A percentile compares a stretch with the other conserved stretches of the same genome.
Evolutionary conservation across 75 land plant species (phyloP).

Genomic region (Ceratopteris richardii): DNA sequence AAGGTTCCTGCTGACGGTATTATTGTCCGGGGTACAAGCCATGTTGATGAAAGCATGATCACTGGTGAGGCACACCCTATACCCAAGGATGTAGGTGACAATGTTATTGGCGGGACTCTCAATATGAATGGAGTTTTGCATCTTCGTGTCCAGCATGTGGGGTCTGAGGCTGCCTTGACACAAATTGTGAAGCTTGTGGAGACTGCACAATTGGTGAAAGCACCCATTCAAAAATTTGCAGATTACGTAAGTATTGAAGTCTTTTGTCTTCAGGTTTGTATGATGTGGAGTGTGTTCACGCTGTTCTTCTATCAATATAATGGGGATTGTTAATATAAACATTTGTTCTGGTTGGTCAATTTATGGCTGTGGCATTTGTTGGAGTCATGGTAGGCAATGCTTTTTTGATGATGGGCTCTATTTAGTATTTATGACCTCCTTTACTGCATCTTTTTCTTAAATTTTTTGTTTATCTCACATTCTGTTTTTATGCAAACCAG

Average conservation of each 20-base stretch:
- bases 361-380: too few relatives aligned
- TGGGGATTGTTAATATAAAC: too few relatives aligned
- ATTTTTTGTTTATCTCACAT: too few relatives aligned
- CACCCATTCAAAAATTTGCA: constrained; percentile 91
- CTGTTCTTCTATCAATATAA: too few relatives aligned
- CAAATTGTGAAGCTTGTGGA: constrained; percentile 89
- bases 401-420: too few relatives aligned
- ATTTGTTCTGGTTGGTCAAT: too few relatives aligned
- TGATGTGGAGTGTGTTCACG: constrained; percentile 25
- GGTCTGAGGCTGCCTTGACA: constrained; percentile 72
- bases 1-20: constrained; percentile 86
- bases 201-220: constrained; percentile 95
- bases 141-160: constrained; percentile 64
- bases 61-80: constrained; percentile 84
- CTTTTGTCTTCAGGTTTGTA: constrained; percentile 22
- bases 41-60: constrained; percentile 96
- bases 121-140: constrained; percentile 83
- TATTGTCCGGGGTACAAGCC: constrained; percentile 77
- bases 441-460: too few relatives aligned
- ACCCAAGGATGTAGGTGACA: constrained; percentile 47
- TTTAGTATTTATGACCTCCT: too few relatives aligned
- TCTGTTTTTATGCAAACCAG: too few relatives aligned
- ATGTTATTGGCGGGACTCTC: constrained; percentile 88
- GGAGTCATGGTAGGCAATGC: too few relatives aligned
- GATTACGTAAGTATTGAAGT: constrained; percentile 71